Conservation (phyloP, 257 asterid species). For the Henckelia pumila region DNA sequence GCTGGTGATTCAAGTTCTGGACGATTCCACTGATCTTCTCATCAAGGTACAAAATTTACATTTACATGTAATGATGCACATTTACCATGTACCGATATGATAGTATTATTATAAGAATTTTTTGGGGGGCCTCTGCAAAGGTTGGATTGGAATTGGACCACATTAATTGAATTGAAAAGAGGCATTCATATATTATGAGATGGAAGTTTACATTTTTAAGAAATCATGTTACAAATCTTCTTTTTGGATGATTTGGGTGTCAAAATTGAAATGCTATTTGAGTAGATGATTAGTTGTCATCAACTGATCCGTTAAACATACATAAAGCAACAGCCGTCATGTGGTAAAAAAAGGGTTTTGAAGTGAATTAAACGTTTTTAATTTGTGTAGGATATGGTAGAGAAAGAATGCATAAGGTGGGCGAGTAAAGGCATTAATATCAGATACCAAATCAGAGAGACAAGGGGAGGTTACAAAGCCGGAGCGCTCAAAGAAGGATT, state of each 20-base stretch:
- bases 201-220: too few relatives aligned
- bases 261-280: background rate
- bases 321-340: background rate
- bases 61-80: background rate
- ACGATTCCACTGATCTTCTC: constrained; percentile 52
- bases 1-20: constrained; percentile 66
- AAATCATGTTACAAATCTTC: too few relatives aligned
- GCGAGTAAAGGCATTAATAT: constrained; percentile 81
- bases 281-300: background rate
- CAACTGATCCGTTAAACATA: too few relatives aligned
- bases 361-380: constrained; percentile 7
- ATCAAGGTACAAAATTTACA: constrained; percentile 48
- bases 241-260: too few relatives aligned
- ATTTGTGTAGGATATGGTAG: constrained; percentile 69
- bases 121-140: background rate
- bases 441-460: constrained; percentile 71
- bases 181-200: background rate
- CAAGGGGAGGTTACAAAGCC: constrained; percentile 90
- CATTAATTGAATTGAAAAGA: background rate
- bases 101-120: background rate
- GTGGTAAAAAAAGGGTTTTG: too few relatives aligned
- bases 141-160: background rate
- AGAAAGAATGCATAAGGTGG: constrained; percentile 89
- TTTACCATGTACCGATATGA: background rate
- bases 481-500: constrained; percentile 97